Conservation (phyloP, 768 basidiomycete genomes). For the Tricholoma saponaceum region DNA sequence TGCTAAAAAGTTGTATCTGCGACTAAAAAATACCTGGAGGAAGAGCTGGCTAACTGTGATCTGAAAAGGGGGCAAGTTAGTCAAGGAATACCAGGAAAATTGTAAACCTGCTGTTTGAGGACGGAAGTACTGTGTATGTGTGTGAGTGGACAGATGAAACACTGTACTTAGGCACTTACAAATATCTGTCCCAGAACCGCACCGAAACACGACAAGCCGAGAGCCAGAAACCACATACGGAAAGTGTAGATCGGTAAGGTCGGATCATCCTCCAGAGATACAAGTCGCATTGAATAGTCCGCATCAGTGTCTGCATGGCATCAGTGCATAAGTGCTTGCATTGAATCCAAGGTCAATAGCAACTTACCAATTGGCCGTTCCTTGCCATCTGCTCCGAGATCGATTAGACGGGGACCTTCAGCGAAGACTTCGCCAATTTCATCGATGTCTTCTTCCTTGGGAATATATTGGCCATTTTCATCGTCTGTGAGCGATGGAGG, state of each 20-base stretch:
- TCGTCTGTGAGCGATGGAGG: not conserved
- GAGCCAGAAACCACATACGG: constrained; percentile 40
- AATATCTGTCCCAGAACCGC: constrained; percentile 35
- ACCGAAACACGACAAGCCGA: constrained; percentile 43
- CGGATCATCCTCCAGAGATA: constrained; percentile 38
- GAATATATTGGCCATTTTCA: constrained; percentile 8
- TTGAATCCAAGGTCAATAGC: not conserved
- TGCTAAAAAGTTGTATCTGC: not conserved
- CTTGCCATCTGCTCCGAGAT: constrained; percentile 43
- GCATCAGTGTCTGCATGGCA: constrained; percentile 21
- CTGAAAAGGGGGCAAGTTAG: constrained; percentile 6
- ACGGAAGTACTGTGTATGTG: constrained; percentile 41
- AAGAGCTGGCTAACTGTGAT: constrained; percentile 37
- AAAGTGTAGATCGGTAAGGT: constrained; percentile 37
- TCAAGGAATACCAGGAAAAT: not conserved
- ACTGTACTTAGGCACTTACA: constrained; percentile 17
- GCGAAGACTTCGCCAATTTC: constrained; percentile 16
- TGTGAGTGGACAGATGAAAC: not conserved
- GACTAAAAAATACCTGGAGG: constrained; percentile 14
- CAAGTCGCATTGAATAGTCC: constrained; percentile 33
- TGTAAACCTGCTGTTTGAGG: constrained; percentile 8
- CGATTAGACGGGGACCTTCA: constrained; percentile 26
- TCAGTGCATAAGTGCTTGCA: not conserved
- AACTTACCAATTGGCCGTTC: constrained; percentile 44
- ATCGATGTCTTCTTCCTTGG: constrained; percentile 5